A percentile compares a stretch with the other conserved stretches of the same genome.
phyloP scores from a whole-genome alignment of 257 asterid species.

The Capsicum baccatum region DNA sequence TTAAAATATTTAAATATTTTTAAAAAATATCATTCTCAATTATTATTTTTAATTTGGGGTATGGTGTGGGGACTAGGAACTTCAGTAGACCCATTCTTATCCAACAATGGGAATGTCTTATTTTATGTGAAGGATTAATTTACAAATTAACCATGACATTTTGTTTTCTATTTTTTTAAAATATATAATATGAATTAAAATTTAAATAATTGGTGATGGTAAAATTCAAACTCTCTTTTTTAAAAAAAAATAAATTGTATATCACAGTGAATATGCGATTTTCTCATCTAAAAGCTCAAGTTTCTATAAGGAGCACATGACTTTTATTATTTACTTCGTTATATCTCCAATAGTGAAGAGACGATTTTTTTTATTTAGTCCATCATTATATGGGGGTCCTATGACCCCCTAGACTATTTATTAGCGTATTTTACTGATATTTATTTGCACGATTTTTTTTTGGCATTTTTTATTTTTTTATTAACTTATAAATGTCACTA shows the following conservation, averaged over 20 bases:
- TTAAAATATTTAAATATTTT: not conserved
- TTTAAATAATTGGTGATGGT: not conserved
- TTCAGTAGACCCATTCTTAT: constrained; percentile 26
- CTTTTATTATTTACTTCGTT: too few relatives aligned
- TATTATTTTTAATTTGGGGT: constrained; percentile 11
- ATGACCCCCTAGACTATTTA: too few relatives aligned
- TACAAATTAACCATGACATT: not conserved
- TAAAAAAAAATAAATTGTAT: too few relatives aligned
- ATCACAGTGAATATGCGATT: not conserved
- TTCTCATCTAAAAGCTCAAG: not conserved
- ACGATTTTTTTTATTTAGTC: too few relatives aligned
- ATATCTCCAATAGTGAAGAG: too few relatives aligned
- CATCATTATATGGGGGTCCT: too few relatives aligned
- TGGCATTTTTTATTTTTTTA: too few relatives aligned
- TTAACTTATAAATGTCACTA: too few relatives aligned
- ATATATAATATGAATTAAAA: not conserved
- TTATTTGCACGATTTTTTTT: too few relatives aligned
- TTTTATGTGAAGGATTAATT: constrained; percentile 13
- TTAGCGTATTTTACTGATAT: too few relatives aligned
- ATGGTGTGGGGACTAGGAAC: not conserved
- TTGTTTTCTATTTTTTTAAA: too few relatives aligned
- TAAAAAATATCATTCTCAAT: not conserved
- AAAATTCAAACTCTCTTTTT: not conserved
- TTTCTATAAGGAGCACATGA: too few relatives aligned
- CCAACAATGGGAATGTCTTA: not conserved